Percentiles rank a stretch among this genome's conserved stretches.
phyloP scores from a whole-genome alignment of 768 basidiomycete genomes.

The Naganishia friedmannii region DNA sequence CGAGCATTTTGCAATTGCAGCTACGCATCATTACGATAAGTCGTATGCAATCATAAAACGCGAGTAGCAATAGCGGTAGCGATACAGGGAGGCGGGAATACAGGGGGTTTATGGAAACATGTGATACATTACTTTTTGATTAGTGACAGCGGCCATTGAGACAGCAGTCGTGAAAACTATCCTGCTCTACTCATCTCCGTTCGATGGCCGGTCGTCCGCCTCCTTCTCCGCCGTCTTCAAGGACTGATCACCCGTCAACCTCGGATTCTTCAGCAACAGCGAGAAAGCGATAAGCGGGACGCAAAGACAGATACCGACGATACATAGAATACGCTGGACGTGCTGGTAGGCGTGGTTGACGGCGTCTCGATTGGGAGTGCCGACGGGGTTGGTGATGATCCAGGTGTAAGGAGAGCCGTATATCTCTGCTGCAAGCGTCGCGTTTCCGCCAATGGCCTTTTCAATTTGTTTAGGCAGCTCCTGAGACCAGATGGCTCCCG shows the following conservation, averaged over 20 bases:
- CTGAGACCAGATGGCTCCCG: constrained; percentile 42
- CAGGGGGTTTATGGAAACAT: too few species aligned
- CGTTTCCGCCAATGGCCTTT: constrained; percentile 33
- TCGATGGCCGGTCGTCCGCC: neutral
- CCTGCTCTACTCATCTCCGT: neutral
- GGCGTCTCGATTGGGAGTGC: constrained; percentile 27
- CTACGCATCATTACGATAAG: too few species aligned
- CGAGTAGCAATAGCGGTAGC: too few species aligned
- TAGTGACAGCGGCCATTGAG: too few species aligned
- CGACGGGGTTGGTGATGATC: constrained; percentile 27
- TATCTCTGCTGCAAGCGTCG: constrained; percentile 37
- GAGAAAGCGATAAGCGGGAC: constrained; percentile 18
- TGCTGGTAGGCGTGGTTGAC: constrained; percentile 33
- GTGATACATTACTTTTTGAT: neutral
- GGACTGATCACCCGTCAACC: constrained; percentile 28
- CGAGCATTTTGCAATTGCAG: too few species aligned
- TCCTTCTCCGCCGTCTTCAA: constrained; percentile 26
- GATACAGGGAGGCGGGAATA: too few species aligned
- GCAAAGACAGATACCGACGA: constrained; percentile 33
- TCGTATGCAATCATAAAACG: too few species aligned
- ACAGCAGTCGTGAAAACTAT: neutral
- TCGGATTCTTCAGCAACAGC: constrained; percentile 4
- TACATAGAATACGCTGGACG: constrained; percentile 33
- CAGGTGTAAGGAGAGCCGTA: constrained; percentile 44
- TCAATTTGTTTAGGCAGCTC: constrained; percentile 4